Evolutionary conservation across 176 grass and related monocot genomes (phyloP), one percentile per base, ranked within the genome.

Genomic region (Echinochloa phyllopogon): DNA sequence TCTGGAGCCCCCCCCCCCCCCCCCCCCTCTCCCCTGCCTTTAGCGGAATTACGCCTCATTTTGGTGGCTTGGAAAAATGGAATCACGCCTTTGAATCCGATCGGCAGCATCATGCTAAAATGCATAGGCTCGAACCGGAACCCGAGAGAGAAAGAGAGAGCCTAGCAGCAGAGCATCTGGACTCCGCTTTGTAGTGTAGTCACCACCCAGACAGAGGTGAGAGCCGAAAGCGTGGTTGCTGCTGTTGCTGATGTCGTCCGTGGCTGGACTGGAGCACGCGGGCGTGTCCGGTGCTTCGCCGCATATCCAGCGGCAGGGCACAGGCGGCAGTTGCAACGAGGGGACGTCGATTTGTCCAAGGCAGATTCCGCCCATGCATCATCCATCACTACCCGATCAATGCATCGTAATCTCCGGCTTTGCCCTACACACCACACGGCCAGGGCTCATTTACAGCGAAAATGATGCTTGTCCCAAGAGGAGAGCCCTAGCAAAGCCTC

Each of bases 211-310:
- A 9, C n/a, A n/a, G n/a, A n/a, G 21, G 6, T 9, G 7, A 10
- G 21, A 70, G 67, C 39, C n/a, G n/a, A n/a, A n/a, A n/a, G 37
- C 8, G 63, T 18, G 24, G 24, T 11, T 17, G 5, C 69, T 50
- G 69, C 41, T 42, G 39, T 50, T n/a, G 59, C 72, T 49, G n/a
- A n/a, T n/a, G n/a, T n/a, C 45, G 49, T 55, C 78, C 36, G 79
- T 76, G 84, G n/a, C n/a, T n/a, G n/a, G n/a, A 59, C 33, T 36
- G 43, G 36, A 53, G 72, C 86, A 83, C 73, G 73, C 64, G 42
- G 43, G 29, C 52, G 10, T 64, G 80, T 78, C 86, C 74, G 73
- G n/a, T n/a, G n/a, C n/a, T 40, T 39, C 36, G 23, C 63, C 51
- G 38, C 41, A 15, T 5, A 24, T 17, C 45, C 47, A n/a, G n/a